Percentiles rank a stretch among this genome's conserved stretches.
Evolutionary conservation across 2,329 filamentous ascomycete species (phyloP).

Genomic region (Sphaerostilbella broomeana): DNA sequence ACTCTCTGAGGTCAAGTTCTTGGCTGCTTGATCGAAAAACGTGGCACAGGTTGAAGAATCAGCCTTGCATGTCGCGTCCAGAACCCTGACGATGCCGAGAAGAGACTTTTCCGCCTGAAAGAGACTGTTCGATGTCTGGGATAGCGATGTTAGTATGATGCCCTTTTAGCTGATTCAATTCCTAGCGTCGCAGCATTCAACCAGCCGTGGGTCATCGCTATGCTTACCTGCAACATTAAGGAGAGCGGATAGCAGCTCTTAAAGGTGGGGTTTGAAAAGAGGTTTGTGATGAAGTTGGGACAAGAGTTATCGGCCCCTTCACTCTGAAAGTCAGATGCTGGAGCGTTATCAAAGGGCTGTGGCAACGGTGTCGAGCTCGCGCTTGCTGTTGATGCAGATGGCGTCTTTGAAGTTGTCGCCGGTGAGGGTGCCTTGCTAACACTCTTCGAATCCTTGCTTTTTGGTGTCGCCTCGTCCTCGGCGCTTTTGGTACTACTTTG

Average conservation of each 20-base stretch:
- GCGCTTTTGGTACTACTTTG: background rate
- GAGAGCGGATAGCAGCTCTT: slow-evolving; percentile 76
- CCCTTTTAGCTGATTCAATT: background rate
- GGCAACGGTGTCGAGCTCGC: slow-evolving; percentile 40
- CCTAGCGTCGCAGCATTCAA: background rate
- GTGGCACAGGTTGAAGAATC: slow-evolving; percentile 58
- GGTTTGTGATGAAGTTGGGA: slow-evolving; percentile 58
- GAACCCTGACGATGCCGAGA: slow-evolving; percentile 64
- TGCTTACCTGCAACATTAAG: slow-evolving; percentile 66
- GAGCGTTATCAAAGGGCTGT: slow-evolving; percentile 58
- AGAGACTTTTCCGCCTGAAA: slow-evolving; percentile 71
- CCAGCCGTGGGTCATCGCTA: background rate
- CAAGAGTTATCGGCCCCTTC: slow-evolving; percentile 46
- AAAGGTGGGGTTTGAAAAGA: slow-evolving; percentile 62
- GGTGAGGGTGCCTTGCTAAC: background rate
- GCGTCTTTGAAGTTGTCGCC: background rate
- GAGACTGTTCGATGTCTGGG: slow-evolving; percentile 72
- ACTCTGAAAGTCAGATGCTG: slow-evolving; percentile 55
- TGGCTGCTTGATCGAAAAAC: slow-evolving; percentile 59
- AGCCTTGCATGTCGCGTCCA: slow-evolving; percentile 71
- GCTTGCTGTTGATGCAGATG: slow-evolving; percentile 4
- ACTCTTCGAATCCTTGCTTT: slow-evolving; percentile 14
- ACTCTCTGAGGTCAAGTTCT: slow-evolving; percentile 51
- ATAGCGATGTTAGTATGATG: slow-evolving; percentile 18
- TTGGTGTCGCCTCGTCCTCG: background rate